phyloP scores from a whole-genome alignment of 1,284 basidiomycete species.

The Marasmius sp. region DNA sequence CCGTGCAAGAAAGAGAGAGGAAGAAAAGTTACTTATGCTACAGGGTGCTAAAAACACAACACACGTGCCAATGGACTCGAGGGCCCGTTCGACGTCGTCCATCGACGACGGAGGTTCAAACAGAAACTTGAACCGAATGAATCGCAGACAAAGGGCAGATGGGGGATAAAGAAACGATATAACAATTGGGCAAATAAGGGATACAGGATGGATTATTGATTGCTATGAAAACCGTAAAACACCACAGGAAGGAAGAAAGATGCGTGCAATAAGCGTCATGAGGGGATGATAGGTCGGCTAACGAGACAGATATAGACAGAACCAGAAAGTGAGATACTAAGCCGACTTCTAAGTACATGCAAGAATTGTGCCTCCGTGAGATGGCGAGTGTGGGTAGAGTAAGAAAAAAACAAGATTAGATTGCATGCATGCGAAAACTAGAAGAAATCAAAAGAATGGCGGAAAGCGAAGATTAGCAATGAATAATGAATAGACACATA shows the following conservation, averaged over 20 bases:
- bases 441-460: conserved; percentile 16
- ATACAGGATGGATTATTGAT: conserved; percentile 11
- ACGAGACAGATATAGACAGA: conserved; percentile 2
- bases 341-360: conserved; percentile 34
- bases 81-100: background rate
- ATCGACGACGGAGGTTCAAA: background rate
- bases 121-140: background rate
- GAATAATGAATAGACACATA: conserved; percentile 13
- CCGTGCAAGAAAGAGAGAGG: too few relatives aligned
- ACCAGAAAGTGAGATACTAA: background rate
- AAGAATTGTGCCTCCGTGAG: conserved; percentile 59
- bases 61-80: too few relatives aligned
- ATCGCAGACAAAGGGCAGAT: background rate
- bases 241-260: background rate
- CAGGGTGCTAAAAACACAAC: too few relatives aligned
- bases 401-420: conserved; percentile 36
- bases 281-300: conserved; percentile 2
- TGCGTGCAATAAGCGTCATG: background rate
- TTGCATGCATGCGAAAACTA: conserved; percentile 40
- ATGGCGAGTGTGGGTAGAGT: conserved; percentile 39
- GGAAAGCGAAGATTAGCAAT: conserved; percentile 13
- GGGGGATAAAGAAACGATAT: background rate
- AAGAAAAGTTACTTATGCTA: too few relatives aligned
- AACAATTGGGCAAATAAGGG: conserved; percentile 7
- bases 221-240: conserved; percentile 5